These are phyloP conservation scores for Pseudomassariella vexata DNA, from an alignment of 2,329 filamentous ascomycete species.

Conservation along the genomic window DNA sequence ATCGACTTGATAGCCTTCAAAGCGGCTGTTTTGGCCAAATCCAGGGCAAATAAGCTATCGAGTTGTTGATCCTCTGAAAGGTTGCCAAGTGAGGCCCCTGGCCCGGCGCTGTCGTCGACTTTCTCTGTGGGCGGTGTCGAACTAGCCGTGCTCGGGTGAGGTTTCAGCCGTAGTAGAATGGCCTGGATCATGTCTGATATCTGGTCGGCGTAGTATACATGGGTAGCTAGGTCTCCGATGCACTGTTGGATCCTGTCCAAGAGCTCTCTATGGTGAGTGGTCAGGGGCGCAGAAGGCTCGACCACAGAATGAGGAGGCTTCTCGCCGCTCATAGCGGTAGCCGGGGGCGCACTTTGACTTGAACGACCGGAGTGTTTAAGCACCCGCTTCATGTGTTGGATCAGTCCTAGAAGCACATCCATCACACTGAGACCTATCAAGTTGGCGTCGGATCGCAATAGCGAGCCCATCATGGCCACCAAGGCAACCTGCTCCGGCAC, in stretches of 20 bases:
- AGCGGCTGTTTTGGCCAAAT: slow-evolving; percentile 55
- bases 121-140: slow-evolving; percentile 42
- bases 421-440: slow-evolving; percentile 94
- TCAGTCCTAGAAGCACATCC: slow-evolving; percentile 81
- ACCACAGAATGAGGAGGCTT: slow-evolving; percentile 18
- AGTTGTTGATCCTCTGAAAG: slow-evolving; percentile 36
- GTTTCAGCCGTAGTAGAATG: slow-evolving; percentile 73
- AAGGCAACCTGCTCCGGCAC: slow-evolving; percentile 70
- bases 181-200: slow-evolving; percentile 89
- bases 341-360: slow-evolving; percentile 11
- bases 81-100: slow-evolving; percentile 30
- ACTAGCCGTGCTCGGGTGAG: slow-evolving; percentile 39
- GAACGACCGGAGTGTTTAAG: slow-evolving; percentile 55
- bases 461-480: slow-evolving; percentile 71
- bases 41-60: slow-evolving; percentile 49
- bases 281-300: slow-evolving; percentile 31
- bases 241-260: slow-evolving; percentile 69
- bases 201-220: slow-evolving; percentile 96
- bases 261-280: slow-evolving; percentile 56
- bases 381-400: slow-evolving; percentile 75
- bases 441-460: slow-evolving; percentile 84
- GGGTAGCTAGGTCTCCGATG: slow-evolving; percentile 86
- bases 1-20: slow-evolving; percentile 79
- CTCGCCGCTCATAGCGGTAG: slow-evolving; percentile 20
- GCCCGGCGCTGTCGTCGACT: slow-evolving; percentile 28